Evolutionary conservation across 2,329 filamentous ascomycete species (phyloP).

Genomic region (Verticillium nubilum): DNA sequence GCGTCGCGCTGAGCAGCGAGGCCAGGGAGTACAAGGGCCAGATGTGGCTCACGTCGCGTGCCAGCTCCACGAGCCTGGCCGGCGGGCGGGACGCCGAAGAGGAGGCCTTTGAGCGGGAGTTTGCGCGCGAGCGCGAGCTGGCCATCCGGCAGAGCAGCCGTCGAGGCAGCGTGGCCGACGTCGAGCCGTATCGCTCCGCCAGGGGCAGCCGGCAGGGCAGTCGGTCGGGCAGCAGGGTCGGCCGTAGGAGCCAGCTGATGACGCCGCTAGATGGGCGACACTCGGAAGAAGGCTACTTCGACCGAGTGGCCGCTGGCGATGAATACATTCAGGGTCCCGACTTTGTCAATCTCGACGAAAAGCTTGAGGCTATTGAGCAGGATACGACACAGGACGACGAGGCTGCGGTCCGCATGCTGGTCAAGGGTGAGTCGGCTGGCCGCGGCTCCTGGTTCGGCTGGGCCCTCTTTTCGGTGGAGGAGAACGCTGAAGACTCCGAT

Average conservation of each 20-base stretch:
- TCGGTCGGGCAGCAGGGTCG: slow-evolving; percentile 41
- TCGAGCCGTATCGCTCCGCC: slow-evolving; percentile 9
- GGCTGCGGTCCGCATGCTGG: slow-evolving; percentile 50
- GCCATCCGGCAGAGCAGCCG: slow-evolving; percentile 43
- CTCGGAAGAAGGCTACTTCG: slow-evolving; percentile 39
- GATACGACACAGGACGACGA: slow-evolving; percentile 52
- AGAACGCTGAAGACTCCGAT: slow-evolving; percentile 48
- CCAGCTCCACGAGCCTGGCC: slow-evolving; percentile 57
- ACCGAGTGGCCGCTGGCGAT: slow-evolving; percentile 19
- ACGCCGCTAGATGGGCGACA: slow-evolving; percentile 35
- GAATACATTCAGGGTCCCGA: slow-evolving; percentile 47
- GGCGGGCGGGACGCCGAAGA: slow-evolving; percentile 47
- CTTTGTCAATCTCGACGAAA: slow-evolving; percentile 58
- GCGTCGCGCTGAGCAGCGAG: slow-evolving; percentile 56
- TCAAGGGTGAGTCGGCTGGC: slow-evolving; percentile 46
- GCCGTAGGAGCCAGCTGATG: slow-evolving; percentile 35
- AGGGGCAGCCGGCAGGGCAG: slow-evolving; percentile 30
- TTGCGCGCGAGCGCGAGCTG: slow-evolving; percentile 43
- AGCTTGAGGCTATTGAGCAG: slow-evolving; percentile 47
- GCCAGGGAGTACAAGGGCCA: slow-evolving; percentile 64
- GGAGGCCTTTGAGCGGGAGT: slow-evolving; percentile 45
- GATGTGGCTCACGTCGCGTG: slow-evolving; percentile 60
- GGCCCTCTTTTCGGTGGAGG: slow-evolving; percentile 57
- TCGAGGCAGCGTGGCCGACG: slow-evolving; percentile 37
- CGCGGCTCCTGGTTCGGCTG: slow-evolving; percentile 57